Conservation (phyloP, 441 rosid species). For the Jatropha podagrica region DNA sequence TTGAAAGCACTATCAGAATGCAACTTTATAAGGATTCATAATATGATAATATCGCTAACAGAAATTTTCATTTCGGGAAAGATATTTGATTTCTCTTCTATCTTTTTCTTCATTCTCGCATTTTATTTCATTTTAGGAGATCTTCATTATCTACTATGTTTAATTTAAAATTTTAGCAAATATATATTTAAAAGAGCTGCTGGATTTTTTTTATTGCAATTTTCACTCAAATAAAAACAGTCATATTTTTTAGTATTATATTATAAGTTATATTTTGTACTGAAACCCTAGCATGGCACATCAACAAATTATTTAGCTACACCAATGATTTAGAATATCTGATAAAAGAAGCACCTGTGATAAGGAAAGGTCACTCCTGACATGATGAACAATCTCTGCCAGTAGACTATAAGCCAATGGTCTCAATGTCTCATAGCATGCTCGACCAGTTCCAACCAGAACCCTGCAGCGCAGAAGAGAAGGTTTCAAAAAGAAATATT, state of each 20-base stretch:
- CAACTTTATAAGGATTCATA: background rate
- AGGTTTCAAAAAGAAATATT: constrained; percentile 6
- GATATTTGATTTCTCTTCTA: background rate
- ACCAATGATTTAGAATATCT: constrained; percentile 7
- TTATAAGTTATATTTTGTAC: background rate
- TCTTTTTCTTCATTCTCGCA: background rate
- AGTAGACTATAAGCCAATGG: constrained; percentile 98
- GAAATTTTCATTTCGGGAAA: background rate
- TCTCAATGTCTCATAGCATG: constrained; percentile 95
- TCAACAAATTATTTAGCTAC: background rate
- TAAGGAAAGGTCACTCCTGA: constrained; percentile 83
- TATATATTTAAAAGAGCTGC: background rate
- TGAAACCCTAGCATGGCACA: background rate
- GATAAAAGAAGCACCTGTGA: constrained; percentile 59
- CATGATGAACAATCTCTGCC: constrained; percentile 99
- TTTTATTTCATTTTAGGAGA: background rate
- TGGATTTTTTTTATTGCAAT: background rate
- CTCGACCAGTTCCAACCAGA: constrained; percentile 96
- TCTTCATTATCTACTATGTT: background rate
- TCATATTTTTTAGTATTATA: background rate
- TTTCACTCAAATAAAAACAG: too few relatives aligned
- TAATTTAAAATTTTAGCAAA: background rate
- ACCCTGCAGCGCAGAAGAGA: constrained; percentile 49
- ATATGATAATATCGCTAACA: background rate
- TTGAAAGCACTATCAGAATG: background rate